Evolutionary conservation across 495 filamentous ascomycete genomes (phyloP), one percentile per base, ranked within the genome.

Genomic region (Aspergillus wentii): DNA sequence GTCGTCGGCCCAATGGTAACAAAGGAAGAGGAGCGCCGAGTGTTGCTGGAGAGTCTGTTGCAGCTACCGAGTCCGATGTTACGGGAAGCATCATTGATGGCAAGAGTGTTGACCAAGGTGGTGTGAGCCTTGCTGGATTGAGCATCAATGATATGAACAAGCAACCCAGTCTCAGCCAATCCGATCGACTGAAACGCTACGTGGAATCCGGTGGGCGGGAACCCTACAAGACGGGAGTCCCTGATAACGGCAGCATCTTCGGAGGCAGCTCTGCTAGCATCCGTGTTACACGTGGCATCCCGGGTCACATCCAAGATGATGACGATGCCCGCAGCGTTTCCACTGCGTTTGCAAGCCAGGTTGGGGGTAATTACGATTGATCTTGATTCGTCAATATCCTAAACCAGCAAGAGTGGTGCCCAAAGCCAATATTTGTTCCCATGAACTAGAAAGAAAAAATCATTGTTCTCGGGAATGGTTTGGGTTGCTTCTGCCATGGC

Each of bases 321-420:
- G 92, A 99, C 43, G 92, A 97, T 56, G 85, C 90, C 41, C 85
- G 91, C 60, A 96, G 91, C 58, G 78, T 97, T 50, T 94, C 86
- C 45, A 96, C 91, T 19, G 88, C 88, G 5, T 97, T 96, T 67
- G 91, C 89, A 27, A 95, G 88, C 62, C 94, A 97, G 61, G 76
- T 95, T 40, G 91, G 86, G 27, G 82, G 85, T 35, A 85, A 83
- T 49, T 95, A 91, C 60, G 90, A 96, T 67, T 95, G 89, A 95
- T 54, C 44, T 36, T 41, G 22, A 16, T 17, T 17, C 21, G 17
- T n/a, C 17, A 31, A 35, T 34, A 18, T 29, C 17, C 32, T 41
- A 35, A 35, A 35, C 36, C 20, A 38, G 29, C 31, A 26, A 43
- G 45, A 41, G 32, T 51, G 41, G 47, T 33, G 39, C 34, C 34